Base-by-base conservation (phyloP, 208 protist species). In the Borovskyia barvae region DNA sequence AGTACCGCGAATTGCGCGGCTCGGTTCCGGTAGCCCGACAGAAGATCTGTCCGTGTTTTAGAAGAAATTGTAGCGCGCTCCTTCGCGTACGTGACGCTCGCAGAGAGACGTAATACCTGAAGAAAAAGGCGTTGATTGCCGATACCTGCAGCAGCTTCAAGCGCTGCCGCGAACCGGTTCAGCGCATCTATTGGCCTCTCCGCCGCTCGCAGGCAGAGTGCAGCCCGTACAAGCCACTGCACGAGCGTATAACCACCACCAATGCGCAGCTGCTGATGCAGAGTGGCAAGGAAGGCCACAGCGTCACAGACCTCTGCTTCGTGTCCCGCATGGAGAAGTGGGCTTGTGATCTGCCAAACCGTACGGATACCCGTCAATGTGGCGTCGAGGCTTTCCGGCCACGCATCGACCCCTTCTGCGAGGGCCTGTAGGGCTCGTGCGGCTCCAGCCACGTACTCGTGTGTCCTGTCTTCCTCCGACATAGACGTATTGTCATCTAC, bases 181-280 rank as follows among this genome's bases (percentile, higher is more conserved):
- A 74, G 35, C 0, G 85, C 80, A 24, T 95, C 88, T 3, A 41
- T 40, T 30, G 55, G 41, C 1, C 80, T 73, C 5, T 85, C 82
- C 19, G 76, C 62, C 17, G 72, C 75, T 8, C 79, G 69, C 2
- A 92, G 62, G 53, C 85, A 89, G 14, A 68, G 59, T 0, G 85
- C 88, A 50, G 83, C 82, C 22, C 85, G 77, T 28, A 71, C 62
- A 19, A 74, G 55, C 88, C 88, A 95, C 71, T 92, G 82, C 3
- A 92, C 45, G 8, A 82, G 78, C 2, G 72, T 82, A 59, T 84
- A 82, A 2, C 60, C 66, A 15, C 83, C 85, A 8, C 80, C 80
- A 36, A 86, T 79, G 47, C 60, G 72, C 35, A 95, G 70, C 20
- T 79, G 77, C 55, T 95, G 85, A 46, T 88, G 72, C 26, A 95